Evolutionary conservation across 1,284 basidiomycete genomes (phyloP).

Genomic region (Pascua guehoae): DNA sequence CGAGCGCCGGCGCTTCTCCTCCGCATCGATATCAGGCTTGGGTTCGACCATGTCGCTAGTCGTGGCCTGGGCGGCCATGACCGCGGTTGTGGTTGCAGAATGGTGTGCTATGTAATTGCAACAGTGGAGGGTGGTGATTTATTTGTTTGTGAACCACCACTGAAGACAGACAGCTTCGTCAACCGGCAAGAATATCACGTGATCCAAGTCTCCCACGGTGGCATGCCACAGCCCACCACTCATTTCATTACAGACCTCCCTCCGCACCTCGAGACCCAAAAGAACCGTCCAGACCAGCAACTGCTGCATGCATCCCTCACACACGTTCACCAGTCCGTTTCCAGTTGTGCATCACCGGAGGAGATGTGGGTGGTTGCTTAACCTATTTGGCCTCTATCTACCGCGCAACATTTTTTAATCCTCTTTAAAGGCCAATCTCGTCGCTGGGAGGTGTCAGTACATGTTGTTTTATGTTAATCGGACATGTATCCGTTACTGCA

Average conservation of each 20-base stretch:
- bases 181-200: neutral
- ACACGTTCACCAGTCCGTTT: neutral
- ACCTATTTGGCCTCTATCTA: slow-evolving; percentile 25
- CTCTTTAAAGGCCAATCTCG: slow-evolving; percentile 69
- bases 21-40: neutral
- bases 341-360: slow-evolving; percentile 19
- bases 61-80: too few relatives aligned
- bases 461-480: neutral
- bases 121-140: too few relatives aligned
- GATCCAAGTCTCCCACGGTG: neutral
- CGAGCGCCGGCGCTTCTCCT: slow-evolving; percentile 31
- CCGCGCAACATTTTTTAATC: slow-evolving; percentile 14
- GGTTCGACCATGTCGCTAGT: too few relatives aligned
- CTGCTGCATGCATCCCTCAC: neutral
- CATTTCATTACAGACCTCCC: too few relatives aligned
- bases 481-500: neutral
- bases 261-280: too few relatives aligned
- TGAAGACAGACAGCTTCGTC: too few relatives aligned
- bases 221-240: too few relatives aligned
- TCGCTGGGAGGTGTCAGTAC: slow-evolving; percentile 50
- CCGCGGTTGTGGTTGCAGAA: too few relatives aligned
- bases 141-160: too few relatives aligned
- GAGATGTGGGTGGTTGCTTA: slow-evolving; percentile 10
- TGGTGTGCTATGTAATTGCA: too few relatives aligned
- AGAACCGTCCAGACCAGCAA: neutral